Evolutionary conservation across 2,329 filamentous ascomycete genomes (phyloP).

Genomic region (Neofusicoccum umdonicola): DNA sequence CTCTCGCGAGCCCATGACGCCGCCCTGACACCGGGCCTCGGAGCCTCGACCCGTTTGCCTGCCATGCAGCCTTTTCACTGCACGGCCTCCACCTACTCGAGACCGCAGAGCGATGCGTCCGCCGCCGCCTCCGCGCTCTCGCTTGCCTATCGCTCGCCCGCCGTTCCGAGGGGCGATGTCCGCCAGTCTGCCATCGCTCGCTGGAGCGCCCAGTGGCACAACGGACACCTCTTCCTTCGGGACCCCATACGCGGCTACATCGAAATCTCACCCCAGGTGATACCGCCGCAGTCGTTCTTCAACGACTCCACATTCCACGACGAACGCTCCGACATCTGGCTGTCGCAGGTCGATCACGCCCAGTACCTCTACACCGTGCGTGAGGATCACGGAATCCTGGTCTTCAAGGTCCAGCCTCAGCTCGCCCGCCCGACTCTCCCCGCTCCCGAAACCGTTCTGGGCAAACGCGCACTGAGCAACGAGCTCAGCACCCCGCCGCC

Average conservation of each 20-base stretch:
- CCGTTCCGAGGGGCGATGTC: not conserved
- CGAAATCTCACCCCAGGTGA: conserved; percentile 1
- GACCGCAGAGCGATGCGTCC: not conserved
- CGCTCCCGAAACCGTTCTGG: conserved; percentile 4
- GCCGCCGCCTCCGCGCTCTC: not conserved
- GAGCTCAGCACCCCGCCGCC: conserved; percentile 4
- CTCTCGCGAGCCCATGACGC: not conserved
- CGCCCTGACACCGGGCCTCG: conserved; percentile 6
- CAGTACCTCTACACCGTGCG: conserved; percentile 16
- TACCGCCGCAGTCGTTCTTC: conserved; percentile 10
- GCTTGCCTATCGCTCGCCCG: conserved; percentile 3
- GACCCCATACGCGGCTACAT: conserved; percentile 4
- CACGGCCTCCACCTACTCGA: not conserved
- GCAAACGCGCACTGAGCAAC: conserved; percentile 11
- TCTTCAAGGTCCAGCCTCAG: conserved; percentile 18
- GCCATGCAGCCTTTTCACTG: conserved; percentile 14
- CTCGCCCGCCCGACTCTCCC: not conserved
- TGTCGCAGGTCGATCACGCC: conserved; percentile 9
- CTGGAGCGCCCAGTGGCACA: conserved; percentile 15
- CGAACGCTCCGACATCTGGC: conserved; percentile 10
- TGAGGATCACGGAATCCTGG: conserved; percentile 15
- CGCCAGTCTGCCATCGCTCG: conserved; percentile 4
- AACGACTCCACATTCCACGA: conserved; percentile 14
- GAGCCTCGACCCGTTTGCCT: conserved; percentile 10
- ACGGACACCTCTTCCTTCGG: conserved; percentile 13